A percentile compares a stretch with the other conserved stretches of the same genome.
Conservation (phyloP, 2,329 filamentous ascomycete genomes). For the Arachnopeziza araneosa region DNA sequence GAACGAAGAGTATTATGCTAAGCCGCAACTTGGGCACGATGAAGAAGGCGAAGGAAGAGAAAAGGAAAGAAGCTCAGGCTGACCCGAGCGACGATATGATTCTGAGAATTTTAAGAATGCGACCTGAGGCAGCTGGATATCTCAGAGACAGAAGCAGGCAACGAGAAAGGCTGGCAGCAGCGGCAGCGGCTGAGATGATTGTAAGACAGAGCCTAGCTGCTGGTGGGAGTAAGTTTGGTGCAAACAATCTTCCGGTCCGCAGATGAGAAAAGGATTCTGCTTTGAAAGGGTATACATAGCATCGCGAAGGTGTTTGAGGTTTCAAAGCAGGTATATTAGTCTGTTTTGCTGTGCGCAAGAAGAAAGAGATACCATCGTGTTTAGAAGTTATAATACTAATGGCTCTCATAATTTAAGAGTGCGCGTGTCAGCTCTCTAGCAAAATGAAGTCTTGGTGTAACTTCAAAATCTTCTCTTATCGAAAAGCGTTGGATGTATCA, state of each 20-base stretch:
- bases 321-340: background rate
- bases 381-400: background rate
- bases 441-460: too few species aligned
- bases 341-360: background rate
- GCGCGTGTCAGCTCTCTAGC: too few species aligned
- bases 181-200: constrained; percentile 88
- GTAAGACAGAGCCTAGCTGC: constrained; percentile 82
- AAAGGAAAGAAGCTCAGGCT: constrained; percentile 89
- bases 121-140: constrained; percentile 82
- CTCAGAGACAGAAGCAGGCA: constrained; percentile 86
- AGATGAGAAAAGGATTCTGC: constrained; percentile 14
- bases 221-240: constrained; percentile 32
- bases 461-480: too few species aligned
- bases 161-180: constrained; percentile 86
- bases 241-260: constrained; percentile 30
- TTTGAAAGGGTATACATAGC: background rate
- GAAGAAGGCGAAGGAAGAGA: constrained; percentile 92
- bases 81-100: constrained; percentile 99
- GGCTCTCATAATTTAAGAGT: background rate
- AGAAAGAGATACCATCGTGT: background rate
- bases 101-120: constrained; percentile 86
- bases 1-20: constrained; percentile 83
- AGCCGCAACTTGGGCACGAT: constrained; percentile 92
- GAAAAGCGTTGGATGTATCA: too few species aligned
- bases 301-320: constrained; percentile 8